Base-by-base conservation (phyloP, 345 rosid species). In the Aegle marmelos region DNA sequence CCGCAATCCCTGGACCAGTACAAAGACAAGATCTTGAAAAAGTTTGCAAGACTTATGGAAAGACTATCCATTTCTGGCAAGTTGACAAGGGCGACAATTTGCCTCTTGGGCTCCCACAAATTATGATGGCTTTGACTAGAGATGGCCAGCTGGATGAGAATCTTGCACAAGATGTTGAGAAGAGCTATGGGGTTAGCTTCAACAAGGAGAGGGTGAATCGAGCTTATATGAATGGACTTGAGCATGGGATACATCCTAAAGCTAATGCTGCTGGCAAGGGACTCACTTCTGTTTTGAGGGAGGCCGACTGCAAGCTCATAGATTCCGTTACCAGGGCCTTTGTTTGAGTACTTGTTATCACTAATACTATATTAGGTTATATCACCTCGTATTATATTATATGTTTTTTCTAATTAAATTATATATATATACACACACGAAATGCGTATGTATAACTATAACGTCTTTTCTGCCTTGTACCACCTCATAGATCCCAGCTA, bases 41-140 rank as follows among this genome's bases (percentile, higher is more conserved):
- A 81, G 88, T 91, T 0, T 83, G 85, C 50, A 91, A 88, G 78
- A 92, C 94, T 25, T 92, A 91, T 19, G 97, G 97, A 1, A 91
- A 93, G 86, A 86, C 87, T 13, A 79, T 81, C 76, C 98, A 93
- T 63, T 95, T 95, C 54, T 95, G 98, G 98, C 98, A 93, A 86
- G 88, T 89, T 9, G 98, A 95, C 59, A 81, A 31, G 77, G 98
- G 96, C 14, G 89, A 93, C 70, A 79, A 81, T 73, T 88, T 95
- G 34, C 97, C 97, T 14, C 78, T 90, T n/a, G 97, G 97, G 0
- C 58, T 92, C 33, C 95, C 97, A 19, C 93, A 91, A 68, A 16
- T 91, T 39, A 93, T 95, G 98, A 81, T 92, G 92, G 84, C 98
- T 28, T 71, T 92, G 1, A 92, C 95, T 25, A 71, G 89, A 19